These are phyloP conservation scores for Sarocladiaceae sp. DNA, from an alignment of 2,329 filamentous ascomycete species.

Conservation along the genomic window DNA sequence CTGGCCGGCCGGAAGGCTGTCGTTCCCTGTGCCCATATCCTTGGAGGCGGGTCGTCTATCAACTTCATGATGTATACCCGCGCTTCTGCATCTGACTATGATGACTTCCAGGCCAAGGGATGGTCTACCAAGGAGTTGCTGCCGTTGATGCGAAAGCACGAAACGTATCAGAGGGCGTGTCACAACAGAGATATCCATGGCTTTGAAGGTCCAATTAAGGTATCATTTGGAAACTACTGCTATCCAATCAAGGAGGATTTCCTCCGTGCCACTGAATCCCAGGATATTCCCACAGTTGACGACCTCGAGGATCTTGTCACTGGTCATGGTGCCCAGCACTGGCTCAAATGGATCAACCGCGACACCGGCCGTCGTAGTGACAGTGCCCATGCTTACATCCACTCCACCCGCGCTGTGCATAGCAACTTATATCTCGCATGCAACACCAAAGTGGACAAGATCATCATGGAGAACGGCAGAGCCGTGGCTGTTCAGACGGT, in stretches of 20 bases:
- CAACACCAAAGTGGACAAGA: constrained; percentile 76
- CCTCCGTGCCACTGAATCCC: constrained; percentile 65
- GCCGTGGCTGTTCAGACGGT: constrained; percentile 70
- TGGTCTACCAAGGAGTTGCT: constrained; percentile 73
- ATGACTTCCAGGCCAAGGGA: constrained; percentile 76
- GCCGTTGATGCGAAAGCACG: constrained; percentile 75
- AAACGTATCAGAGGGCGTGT: constrained; percentile 67
- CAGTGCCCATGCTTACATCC: constrained; percentile 73
- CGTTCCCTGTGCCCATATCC: constrained; percentile 69
- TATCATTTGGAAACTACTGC: constrained; percentile 76
- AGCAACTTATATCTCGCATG: constrained; percentile 67
- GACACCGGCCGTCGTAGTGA: constrained; percentile 66
- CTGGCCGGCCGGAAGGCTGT: constrained; percentile 67
- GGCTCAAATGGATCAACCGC: constrained; percentile 82
- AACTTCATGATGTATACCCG: constrained; percentile 80
- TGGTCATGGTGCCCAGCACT: constrained; percentile 71
- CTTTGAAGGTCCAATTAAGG: constrained; percentile 76
- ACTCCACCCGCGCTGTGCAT: constrained; percentile 67
- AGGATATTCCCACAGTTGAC: constrained; percentile 70
- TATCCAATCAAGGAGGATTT: constrained; percentile 83
- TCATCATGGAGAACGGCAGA: constrained; percentile 67
- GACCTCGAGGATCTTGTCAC: constrained; percentile 70
- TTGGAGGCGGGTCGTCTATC: constrained; percentile 70
- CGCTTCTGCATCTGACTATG: constrained; percentile 68
- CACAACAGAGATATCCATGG: constrained; percentile 67